These are phyloP conservation scores for Pichia kudriavzevii DNA, from an alignment of 1,139 yeast genomes.

Conservation along the genomic window DNA sequence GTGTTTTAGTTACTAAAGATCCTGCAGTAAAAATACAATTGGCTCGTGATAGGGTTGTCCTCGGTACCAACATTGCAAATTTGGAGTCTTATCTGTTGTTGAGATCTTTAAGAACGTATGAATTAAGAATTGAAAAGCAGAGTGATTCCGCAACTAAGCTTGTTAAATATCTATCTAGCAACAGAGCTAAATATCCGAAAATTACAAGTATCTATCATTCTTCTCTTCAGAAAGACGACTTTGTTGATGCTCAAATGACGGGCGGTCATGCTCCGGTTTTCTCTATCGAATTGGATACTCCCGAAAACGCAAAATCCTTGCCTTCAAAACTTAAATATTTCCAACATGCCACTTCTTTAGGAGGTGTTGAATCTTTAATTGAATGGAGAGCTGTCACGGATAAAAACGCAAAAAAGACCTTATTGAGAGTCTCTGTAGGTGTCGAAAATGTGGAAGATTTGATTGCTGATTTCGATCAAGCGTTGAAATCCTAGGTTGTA, in stretches of 20 bases:
- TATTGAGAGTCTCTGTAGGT: conserved; percentile 74
- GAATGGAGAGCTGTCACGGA: conserved; percentile 89
- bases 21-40: conserved; percentile 38
- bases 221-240: conserved; percentile 61
- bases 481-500: conserved; percentile 25
- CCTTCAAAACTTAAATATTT: conserved; percentile 66
- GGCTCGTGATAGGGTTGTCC: conserved; percentile 50
- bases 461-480: conserved; percentile 52
- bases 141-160: conserved; percentile 55
- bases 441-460: conserved; percentile 64
- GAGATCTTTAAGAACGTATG: conserved; percentile 75
- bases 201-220: conserved; percentile 58
- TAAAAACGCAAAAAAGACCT: conserved; percentile 40
- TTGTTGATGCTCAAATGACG: conserved; percentile 55
- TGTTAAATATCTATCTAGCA: conserved; percentile 49
- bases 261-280: conserved; percentile 72
- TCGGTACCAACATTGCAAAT: conserved; percentile 76
- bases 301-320: conserved; percentile 50
- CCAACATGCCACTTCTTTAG: conserved; percentile 87
- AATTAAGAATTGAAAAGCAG: conserved; percentile 61
- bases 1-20: conserved; percentile 61
- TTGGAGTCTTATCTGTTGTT: conserved; percentile 67
- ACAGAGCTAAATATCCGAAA: conserved; percentile 40
- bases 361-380: conserved; percentile 86
- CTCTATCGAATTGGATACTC: conserved; percentile 46